Evolutionary conservation across 1,284 basidiomycete genomes (phyloP), one percentile per base, ranked within the genome.

Genomic region (Fomitiporia mediterranea): DNA sequence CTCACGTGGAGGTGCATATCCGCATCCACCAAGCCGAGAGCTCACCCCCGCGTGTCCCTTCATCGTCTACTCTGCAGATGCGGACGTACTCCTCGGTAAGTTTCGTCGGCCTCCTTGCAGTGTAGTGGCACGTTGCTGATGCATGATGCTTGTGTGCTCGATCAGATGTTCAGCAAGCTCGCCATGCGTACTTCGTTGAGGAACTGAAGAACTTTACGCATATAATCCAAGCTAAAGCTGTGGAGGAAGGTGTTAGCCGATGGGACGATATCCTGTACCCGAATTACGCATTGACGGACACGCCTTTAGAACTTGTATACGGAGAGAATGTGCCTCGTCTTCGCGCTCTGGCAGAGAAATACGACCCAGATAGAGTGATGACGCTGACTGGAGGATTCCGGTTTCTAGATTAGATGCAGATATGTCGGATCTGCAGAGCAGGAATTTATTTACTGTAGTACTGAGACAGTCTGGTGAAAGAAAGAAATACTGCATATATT

Each of bases 211-310:
- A 56, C 11, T 51, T 55, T 19, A 32, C 53, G 27, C 17, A 55
- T 17, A 17, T 25, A 3, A 48, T 55, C 44, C 57, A 55, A 32
- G 57, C 53, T 8, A 40, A 30, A 6, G 57, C 57, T 11, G 57
- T 59, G 13, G 9, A 46, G 30, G 53, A 59, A 37, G 53, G 54
- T 19, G 15, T 50, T 30, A 59, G 57, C n/a, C 53, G 42, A 11
- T 59, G 57, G 57, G 57, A 59, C 42, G 57, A 59, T 23, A 37
- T 59, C 15, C 53, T 61, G 27, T 64, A 64, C 47, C 56, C 60
- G 4, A 64, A 62, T 27, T 62, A 64, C 42, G 60, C 63, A 7
- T 32, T 58, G 3, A 25, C 34, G 9, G 55, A 59, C 32, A 60
- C 56, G 19, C 53, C 57, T 15, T 48, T 56, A 15, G 47, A 58